Evolutionary conservation across 1,139 yeast species (phyloP), one percentile per base, ranked within the genome.

Genomic region (Yarrowia galli): DNA sequence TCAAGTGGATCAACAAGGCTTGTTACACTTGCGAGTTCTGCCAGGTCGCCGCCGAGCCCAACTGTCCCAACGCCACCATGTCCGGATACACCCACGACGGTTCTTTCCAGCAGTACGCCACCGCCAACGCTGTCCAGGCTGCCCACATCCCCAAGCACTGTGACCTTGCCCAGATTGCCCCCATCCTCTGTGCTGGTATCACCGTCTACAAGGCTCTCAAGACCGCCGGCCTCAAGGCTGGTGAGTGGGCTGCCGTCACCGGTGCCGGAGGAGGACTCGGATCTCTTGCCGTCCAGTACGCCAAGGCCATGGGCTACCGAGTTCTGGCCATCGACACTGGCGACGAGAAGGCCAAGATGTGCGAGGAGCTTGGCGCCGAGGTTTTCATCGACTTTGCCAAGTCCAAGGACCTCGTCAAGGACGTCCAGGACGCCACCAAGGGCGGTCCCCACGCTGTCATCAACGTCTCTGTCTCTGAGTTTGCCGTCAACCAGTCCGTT

Each of bases 41-140:
- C 81, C 85, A 85, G 77, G 81, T 83, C 74, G 85, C 87, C 69
- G 81, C 83, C 75, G 96, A 89, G 80, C 83, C 93, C 71, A 87
- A 87, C 80, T 89, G 96, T 80, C 81, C 85, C 56, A 87, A 91
- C 54, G 91, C 91, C 65, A 89, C 85, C 74, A 83, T 89, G 74
- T 87, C 92, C 43, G 96, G 96, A 72, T 89, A 87, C 82, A 87
- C 91, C 61, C 91, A 87, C 77, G 92, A 89, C 77, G 95, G 95
- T 73, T 86, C 92, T 25, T 89, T 89, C 86, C 93, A 89, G 79
- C 91, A 89, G 79, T 89, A 89, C 78, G 91, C 91, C 56, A 87
- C 92, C 71, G 95, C 96, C 69, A 93, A 89, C 79, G 95, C 95
- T 61, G 85, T 89, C 70, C 96, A 90, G 77, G 96, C 96, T 68